Evolutionary conservation across 106 monocot genomes (phyloP), one percentile per base, ranked within the genome.

Genomic region (Allium sativum): DNA sequence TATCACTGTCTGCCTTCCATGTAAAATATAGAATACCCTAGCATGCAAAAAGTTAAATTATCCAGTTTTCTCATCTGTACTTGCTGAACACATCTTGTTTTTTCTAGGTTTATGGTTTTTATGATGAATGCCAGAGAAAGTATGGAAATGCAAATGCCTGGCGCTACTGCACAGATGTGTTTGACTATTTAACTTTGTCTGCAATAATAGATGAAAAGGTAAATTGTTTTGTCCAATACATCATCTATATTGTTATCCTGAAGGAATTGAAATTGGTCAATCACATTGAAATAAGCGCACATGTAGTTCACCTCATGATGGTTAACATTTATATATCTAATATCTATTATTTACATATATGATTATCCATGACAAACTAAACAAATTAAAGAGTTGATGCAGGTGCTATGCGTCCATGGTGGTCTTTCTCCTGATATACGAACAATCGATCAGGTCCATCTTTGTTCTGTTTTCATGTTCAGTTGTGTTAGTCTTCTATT

Each of bases 151-250:
- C 94, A 22, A 94, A 94, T 75, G 90, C 94, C 42, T 94, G 89
- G 94, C 79, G 94, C 68, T 94, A 94, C 58, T 95, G 95, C 71
- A 95, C 95, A 19, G 95, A 95, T 78, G 95, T 95, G 69, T 95
- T 95, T 71, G 95, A 95, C 66, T 95, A 84, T 64, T 84, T 95
- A 52, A 95, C 95, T 18, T 71, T 95, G 53, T 95, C 95, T 48
- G 95, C 95, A 54, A 95, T 95, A 43, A 95, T 95, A 65, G 85
- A 95, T 80, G 95, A 90, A 85, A 90, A 83, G n/a, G 95, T 95
- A 74, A 70, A 83, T 9, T 44, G 13, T 52, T 31, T 31, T 31
- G 3, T 31, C 31, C 31, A 31, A 0, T 2, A 31, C 31, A 31
- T 31, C 31, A 31, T 31, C 31, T 31, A 3, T 31, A 3, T 31